These are phyloP conservation scores for Colletotrichum sp. DNA, from an alignment of 2,329 filamentous ascomycete species.

Conservation along the genomic window DNA sequence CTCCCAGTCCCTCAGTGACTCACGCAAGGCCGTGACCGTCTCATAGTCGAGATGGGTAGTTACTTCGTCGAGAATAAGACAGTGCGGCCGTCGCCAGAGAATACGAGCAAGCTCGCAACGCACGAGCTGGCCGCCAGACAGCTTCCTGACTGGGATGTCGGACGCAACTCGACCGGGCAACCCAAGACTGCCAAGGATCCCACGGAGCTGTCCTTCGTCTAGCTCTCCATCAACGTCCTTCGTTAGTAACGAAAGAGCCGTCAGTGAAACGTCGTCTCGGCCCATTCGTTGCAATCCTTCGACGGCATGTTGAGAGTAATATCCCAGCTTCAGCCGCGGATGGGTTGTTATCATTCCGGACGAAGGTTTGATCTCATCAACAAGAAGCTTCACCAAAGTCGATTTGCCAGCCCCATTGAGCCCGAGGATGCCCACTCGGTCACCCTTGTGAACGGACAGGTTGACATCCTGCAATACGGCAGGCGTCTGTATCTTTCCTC, in stretches of 20 bases:
- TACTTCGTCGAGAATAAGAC: slow-evolving; percentile 79
- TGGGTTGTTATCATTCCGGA: slow-evolving; percentile 69
- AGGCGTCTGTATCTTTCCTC: slow-evolving; percentile 36
- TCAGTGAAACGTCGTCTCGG: slow-evolving; percentile 54
- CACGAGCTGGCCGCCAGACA: slow-evolving; percentile 83
- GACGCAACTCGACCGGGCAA: slow-evolving; percentile 73
- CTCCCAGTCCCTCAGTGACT: slow-evolving; percentile 70
- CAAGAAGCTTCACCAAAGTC: slow-evolving; percentile 75
- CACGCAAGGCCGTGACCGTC: slow-evolving; percentile 74
- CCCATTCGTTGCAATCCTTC: slow-evolving; percentile 67
- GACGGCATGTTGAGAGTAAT: slow-evolving; percentile 83
- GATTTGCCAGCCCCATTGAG: slow-evolving; percentile 86
- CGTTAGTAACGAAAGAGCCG: slow-evolving; percentile 69
- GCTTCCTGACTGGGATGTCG: slow-evolving; percentile 73
- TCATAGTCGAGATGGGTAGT: slow-evolving; percentile 87
- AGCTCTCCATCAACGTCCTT: slow-evolving; percentile 56
- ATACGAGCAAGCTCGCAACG: slow-evolving; percentile 69
- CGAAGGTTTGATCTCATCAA: slow-evolving; percentile 62
- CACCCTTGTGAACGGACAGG: slow-evolving; percentile 74
- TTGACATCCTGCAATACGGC: slow-evolving; percentile 66
- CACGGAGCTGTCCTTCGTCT: slow-evolving; percentile 71
- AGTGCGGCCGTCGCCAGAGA: slow-evolving; percentile 72
- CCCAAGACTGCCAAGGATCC: slow-evolving; percentile 71
- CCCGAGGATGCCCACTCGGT: slow-evolving; percentile 77
- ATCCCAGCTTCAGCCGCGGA: slow-evolving; percentile 72